phyloP scores from a whole-genome alignment of 768 basidiomycete species.

The Hygrocybe coccinea region DNA sequence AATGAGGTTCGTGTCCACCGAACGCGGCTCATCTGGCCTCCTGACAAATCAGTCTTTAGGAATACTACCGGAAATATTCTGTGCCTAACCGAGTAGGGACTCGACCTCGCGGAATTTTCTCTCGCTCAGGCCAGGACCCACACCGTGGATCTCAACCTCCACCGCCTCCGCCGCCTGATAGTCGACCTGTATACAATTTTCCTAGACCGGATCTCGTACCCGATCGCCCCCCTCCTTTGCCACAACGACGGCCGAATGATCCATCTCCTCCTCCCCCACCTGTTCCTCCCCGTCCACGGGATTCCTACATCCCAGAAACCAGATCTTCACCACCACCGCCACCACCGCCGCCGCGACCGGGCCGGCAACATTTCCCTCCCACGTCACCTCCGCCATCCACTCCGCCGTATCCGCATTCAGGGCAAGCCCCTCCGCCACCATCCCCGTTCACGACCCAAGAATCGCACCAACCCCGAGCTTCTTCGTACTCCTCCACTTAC shows the following conservation, averaged over 20 bases:
- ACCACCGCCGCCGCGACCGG: conserved; percentile 11
- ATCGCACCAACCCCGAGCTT: conserved; percentile 3
- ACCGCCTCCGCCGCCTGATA: conserved; percentile 31
- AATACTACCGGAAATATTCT: conserved; percentile 58
- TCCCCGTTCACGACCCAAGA: conserved; percentile 20
- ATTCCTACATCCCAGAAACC: background rate
- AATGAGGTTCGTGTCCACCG: conserved; percentile 56
- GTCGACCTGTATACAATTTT: conserved; percentile 33
- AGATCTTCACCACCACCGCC: conserved; percentile 10
- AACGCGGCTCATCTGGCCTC: conserved; percentile 1
- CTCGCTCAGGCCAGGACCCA: conserved; percentile 36
- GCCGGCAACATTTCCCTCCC: conserved; percentile 4
- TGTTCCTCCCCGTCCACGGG: conserved; percentile 9
- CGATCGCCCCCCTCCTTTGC: conserved; percentile 32
- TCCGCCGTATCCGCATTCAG: background rate
- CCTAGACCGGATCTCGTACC: conserved; percentile 62
- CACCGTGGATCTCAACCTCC: conserved; percentile 21
- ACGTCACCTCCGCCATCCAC: conserved; percentile 9
- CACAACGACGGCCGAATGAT: conserved; percentile 19
- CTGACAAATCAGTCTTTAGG: conserved; percentile 26
- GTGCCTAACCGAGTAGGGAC: conserved; percentile 44
- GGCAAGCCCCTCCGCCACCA: conserved; percentile 19
- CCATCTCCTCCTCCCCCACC: conserved; percentile 19
- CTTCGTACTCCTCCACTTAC: conserved; percentile 2
- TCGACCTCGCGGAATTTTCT: conserved; percentile 45